A percentile compares a stretch with the other conserved stretches of the same genome.
These are phyloP conservation scores for Neocucurbitaria cava DNA, from an alignment of 2,329 filamentous ascomycete genomes.

Conservation along the genomic window DNA sequence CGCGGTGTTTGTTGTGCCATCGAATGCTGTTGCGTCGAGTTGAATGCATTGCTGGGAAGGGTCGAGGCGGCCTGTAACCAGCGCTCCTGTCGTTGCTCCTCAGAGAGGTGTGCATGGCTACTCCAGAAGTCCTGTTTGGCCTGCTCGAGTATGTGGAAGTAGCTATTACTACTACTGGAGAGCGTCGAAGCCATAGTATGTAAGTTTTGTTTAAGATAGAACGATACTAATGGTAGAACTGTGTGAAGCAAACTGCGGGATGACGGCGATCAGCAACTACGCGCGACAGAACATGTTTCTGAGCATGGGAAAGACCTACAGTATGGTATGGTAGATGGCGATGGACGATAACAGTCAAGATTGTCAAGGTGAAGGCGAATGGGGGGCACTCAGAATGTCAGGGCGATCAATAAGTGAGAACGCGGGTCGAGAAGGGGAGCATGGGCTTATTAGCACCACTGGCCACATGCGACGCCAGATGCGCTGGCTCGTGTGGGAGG, in stretches of 20 bases:
- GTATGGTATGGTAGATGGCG: conserved; percentile 14
- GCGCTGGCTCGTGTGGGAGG: conserved; percentile 43
- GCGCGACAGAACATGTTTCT: conserved; percentile 7
- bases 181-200: conserved; percentile 37
- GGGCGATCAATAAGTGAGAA: conserved; percentile 38
- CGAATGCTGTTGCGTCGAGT: conserved; percentile 25
- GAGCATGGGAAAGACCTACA: conserved; percentile 26
- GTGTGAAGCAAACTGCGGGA: conserved; percentile 27
- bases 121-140: conserved; percentile 47
- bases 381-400: conserved; percentile 22
- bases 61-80: conserved; percentile 41
- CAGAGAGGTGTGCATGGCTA: conserved; percentile 41
- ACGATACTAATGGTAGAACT: conserved; percentile 8
- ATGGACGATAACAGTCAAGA: background rate
- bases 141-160: conserved; percentile 42
- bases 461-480: conserved; percentile 24
- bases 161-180: conserved; percentile 21
- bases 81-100: conserved; percentile 43
- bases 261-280: conserved; percentile 32
- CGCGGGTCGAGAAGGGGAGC: conserved; percentile 28
- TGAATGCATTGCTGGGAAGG: conserved; percentile 23
- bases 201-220: conserved; percentile 3
- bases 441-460: conserved; percentile 36
- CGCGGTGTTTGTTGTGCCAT: conserved; percentile 42
- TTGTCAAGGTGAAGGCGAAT: conserved; percentile 15